Evolutionary conservation across 139 green algal genomes (phyloP), one percentile per base, ranked within the genome.

Genomic region (Gonium pectorale): DNA sequence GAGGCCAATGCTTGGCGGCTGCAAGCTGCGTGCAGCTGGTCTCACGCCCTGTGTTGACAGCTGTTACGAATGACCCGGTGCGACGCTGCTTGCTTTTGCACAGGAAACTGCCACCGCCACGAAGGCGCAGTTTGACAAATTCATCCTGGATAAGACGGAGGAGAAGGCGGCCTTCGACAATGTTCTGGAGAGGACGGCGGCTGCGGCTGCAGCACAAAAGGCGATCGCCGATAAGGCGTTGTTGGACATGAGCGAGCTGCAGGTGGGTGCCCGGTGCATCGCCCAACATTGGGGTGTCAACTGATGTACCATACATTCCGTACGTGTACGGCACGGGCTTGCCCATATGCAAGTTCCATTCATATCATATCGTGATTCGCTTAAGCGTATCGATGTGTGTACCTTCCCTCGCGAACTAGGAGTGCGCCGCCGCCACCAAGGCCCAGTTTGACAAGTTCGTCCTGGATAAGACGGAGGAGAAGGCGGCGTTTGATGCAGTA

Each of bases 51-150:
- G n/a, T n/a, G n/a, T n/a, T n/a, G n/a, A n/a, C n/a, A n/a, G n/a
- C n/a, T n/a, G n/a, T n/a, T n/a, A n/a, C n/a, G n/a, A n/a, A n/a
- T n/a, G n/a, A n/a, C n/a, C n/a, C n/a, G n/a, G n/a, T n/a, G n/a
- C n/a, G n/a, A n/a, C n/a, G n/a, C n/a, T n/a, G n/a, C n/a, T 70
- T 70, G 9, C 38, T 3, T 73, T 5, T 54, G 21, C 41, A 7
- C 68, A 77, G 68, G 68, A 77, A 26, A 37, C 68, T 4, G 43
- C 68, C 21, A 41, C 24, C 41, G 43, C 68, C 5, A 29, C 68
- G 43, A 81, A 81, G 75, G 75, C 75, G n/a, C 75, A 83, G 75
- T 83, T 83, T n/a, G 62, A 83, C 43, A 83, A 83, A 62, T 73
- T 83, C 43, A 62, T 83, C 29, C 27, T 44, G 26, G 75, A 83